Percentiles rank a stretch among this genome's conserved stretches.
Evolutionary conservation across 768 basidiomycete species (phyloP).

Genomic region (Mycena sanguinolenta): DNA sequence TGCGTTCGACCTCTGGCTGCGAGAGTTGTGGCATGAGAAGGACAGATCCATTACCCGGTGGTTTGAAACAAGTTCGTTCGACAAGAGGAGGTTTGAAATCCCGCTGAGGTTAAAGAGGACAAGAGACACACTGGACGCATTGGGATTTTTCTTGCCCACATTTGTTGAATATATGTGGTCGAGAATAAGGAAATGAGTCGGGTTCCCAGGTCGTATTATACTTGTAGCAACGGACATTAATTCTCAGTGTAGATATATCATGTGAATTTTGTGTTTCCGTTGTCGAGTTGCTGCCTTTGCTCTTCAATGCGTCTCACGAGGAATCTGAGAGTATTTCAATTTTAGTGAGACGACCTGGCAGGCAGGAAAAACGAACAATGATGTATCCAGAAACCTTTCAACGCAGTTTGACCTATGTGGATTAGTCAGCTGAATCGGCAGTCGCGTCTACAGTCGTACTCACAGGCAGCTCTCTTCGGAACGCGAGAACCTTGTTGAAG

Average conservation of each 20-base stretch:
- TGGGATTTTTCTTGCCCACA: conserved; percentile 78
- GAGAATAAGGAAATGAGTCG: conserved; percentile 48
- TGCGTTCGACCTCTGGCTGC: conserved; percentile 87
- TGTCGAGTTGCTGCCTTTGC: conserved; percentile 46
- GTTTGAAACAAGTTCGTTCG: conserved; percentile 64
- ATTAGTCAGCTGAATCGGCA: background rate
- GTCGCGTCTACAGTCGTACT: conserved; percentile 12
- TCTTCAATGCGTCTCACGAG: conserved; percentile 79
- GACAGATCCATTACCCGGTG: conserved; percentile 83
- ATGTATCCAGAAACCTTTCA: conserved; percentile 82
- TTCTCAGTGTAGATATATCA: background rate
- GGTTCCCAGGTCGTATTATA: conserved; percentile 25
- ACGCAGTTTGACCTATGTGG: conserved; percentile 76
- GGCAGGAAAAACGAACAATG: conserved; percentile 3
- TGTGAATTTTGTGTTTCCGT: conserved; percentile 29
- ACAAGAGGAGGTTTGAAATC: conserved; percentile 57
- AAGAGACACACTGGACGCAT: conserved; percentile 74
- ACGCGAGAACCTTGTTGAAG: conserved; percentile 82
- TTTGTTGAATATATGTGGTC: conserved; percentile 63
- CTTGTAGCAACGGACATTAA: conserved; percentile 21
- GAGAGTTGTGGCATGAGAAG: conserved; percentile 87
- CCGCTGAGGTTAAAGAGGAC: conserved; percentile 69
- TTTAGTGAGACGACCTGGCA: conserved; percentile 60
- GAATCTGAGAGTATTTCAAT: conserved; percentile 60
- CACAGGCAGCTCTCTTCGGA: conserved; percentile 85